These are phyloP conservation scores for Globisporangium lucens DNA, from an alignment of 352 stramenopile genomes.

Conservation along the genomic window DNA sequence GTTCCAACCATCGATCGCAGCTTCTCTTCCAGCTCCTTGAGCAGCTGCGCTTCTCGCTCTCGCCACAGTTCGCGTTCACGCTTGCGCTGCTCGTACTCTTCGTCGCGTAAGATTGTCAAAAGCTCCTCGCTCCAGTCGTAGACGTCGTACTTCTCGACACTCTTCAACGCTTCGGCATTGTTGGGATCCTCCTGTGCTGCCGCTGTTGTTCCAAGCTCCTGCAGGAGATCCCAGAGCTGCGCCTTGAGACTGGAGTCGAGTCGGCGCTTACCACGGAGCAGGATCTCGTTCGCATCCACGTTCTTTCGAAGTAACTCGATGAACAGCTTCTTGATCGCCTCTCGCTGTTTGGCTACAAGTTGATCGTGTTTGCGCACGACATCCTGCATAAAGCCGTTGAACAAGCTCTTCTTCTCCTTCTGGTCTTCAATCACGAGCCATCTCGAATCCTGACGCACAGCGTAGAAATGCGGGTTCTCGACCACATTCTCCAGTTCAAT, in stretches of 20 bases:
- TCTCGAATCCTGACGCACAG: conserved; percentile 58
- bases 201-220: conserved; percentile 15
- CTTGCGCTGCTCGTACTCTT: conserved; percentile 46
- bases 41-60: conserved; percentile 32
- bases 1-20: conserved; percentile 21
- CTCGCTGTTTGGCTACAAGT: conserved; percentile 34
- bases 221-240: conserved; percentile 36
- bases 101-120: conserved; percentile 36
- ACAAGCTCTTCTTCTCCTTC: conserved; percentile 70
- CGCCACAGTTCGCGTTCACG: conserved; percentile 44
- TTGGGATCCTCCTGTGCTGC: not conserved
- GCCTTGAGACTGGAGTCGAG: conserved; percentile 50
- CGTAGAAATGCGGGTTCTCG: conserved; percentile 46
- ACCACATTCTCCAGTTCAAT: conserved; percentile 50
- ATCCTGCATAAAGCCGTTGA: conserved; percentile 64
- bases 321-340: conserved; percentile 42
- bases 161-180: conserved; percentile 25
- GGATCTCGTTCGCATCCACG: conserved; percentile 23
- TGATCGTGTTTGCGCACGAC: conserved; percentile 52
- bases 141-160: conserved; percentile 50
- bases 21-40: conserved; percentile 25
- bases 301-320: conserved; percentile 35
- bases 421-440: conserved; percentile 60
- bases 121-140: conserved; percentile 63
- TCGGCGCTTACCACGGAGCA: conserved; percentile 27